phyloP scores from a whole-genome alignment of 441 rosid genomes.

The Erodium chrysanthum region DNA sequence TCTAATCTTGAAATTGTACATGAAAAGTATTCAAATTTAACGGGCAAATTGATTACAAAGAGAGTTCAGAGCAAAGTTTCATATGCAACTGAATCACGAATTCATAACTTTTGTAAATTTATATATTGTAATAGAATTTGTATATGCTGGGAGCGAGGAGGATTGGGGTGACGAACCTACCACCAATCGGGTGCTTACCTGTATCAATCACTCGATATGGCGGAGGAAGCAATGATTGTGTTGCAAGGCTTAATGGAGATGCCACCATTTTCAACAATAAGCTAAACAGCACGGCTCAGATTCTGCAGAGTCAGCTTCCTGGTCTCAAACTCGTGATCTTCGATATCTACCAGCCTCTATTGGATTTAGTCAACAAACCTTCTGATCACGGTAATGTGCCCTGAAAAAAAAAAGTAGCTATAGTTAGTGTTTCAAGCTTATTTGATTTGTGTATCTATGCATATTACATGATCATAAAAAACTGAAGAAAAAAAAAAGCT shows the following conservation, averaged over 20 bases:
- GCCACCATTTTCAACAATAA: constrained; percentile 63
- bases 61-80: neutral
- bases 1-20: too few relatives aligned
- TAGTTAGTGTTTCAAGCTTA: constrained; percentile 15
- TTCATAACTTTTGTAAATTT: neutral
- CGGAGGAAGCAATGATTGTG: constrained; percentile 60
- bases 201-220: constrained; percentile 85
- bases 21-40: too few relatives aligned
- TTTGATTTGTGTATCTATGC: neutral
- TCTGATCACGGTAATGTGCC: constrained; percentile 47
- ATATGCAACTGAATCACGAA: neutral
- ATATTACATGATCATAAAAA: neutral
- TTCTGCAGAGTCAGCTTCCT: constrained; percentile 37
- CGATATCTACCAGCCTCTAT: constrained; percentile 65
- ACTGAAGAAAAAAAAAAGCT: neutral
- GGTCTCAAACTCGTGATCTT: constrained; percentile 82
- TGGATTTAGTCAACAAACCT: constrained; percentile 60
- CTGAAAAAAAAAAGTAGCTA: constrained; percentile 11
- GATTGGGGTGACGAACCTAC: constrained; percentile 68
- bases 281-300: constrained; percentile 57
- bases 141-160: constrained; percentile 70
- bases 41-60: too few relatives aligned
- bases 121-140: constrained; percentile 43
- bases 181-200: constrained; percentile 85
- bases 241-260: constrained; percentile 58